Base-by-base conservation (phyloP, 202 grass and related monocot species). In the Alloteropsis angusta region DNA sequence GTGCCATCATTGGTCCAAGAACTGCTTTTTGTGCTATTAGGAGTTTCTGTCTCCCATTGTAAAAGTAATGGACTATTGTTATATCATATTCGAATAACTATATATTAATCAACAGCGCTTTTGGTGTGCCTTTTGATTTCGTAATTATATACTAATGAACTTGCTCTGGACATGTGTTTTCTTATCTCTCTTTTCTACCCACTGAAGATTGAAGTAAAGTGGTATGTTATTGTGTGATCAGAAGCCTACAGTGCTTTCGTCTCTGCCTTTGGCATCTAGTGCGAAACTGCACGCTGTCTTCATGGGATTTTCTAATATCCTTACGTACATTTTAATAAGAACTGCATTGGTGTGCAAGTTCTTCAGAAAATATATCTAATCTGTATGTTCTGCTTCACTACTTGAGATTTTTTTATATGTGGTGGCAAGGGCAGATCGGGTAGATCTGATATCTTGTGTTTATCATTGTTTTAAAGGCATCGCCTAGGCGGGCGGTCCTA, bases 171-270 rank as follows among this genome's bases (percentile, higher is more conserved):
- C 67, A 64, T 71, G 26, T 66, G 35, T 38, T 84, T 67, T 50
- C 17, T 74, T 44, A 18, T 74, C 13, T 15, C 14, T 60, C 1
- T 25, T 56, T 73, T 73, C 36, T 72, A 32, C 44, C 41, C 60
- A 74, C 42, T 56, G 63, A 79, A 73, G 49, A 61, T 78, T 23
- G 25, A 58, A 60, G 41, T 26, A 75, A 79, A 43, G 36, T 67
- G n/a, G 6, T 9, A 76, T 81, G 62, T 75, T 68, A 79, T 28
- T 67, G 66, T 45, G 25, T 79, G 36, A 48, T 63, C 37, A 72
- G 17, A 63, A 53, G 50, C 65, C 23, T 35, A 37, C 2, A 59
- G 48, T 48, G 68, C 36, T 79, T 79, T 74, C 15, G 9, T 79
- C 58, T 61, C 22, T 84, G 44, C 36, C 41, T 79, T 61, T 61